phyloP scores from a whole-genome alignment of 768 basidiomycete genomes.

The Russula emetica region DNA sequence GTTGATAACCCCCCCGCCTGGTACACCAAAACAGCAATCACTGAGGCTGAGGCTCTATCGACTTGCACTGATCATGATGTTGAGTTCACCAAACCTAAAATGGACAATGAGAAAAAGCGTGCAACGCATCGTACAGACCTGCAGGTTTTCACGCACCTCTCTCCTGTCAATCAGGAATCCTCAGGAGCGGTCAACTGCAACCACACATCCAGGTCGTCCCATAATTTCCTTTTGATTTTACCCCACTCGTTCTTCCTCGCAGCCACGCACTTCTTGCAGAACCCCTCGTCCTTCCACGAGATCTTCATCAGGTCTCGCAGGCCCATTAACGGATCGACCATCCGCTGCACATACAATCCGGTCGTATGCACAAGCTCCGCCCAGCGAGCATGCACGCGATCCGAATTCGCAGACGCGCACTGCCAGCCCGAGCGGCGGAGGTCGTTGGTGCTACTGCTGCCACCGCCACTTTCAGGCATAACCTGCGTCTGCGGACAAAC shows the following conservation, averaged over 20 bases:
- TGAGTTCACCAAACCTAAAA: background rate
- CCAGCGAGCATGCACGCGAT: slow-evolving; percentile 25
- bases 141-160: background rate
- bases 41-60: background rate
- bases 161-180: background rate
- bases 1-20: background rate
- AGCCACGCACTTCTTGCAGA: slow-evolving; percentile 37
- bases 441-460: background rate
- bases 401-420: slow-evolving; percentile 22
- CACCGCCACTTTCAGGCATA: background rate
- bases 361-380: slow-evolving; percentile 23
- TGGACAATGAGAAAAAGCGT: background rate
- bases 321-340: slow-evolving; percentile 38
- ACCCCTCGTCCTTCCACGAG: slow-evolving; percentile 34
- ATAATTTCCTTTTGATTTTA: slow-evolving; percentile 24
- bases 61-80: background rate
- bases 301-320: slow-evolving; percentile 34
- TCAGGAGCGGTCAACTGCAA: slow-evolving; percentile 8
- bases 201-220: slow-evolving; percentile 24
- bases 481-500: slow-evolving; percentile 19
- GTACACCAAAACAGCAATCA: background rate
- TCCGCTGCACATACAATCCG: slow-evolving; percentile 33
- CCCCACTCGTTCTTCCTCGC: slow-evolving; percentile 34
- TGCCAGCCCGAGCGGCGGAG: background rate
- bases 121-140: background rate